Evolutionary conservation across 148 eudicot species (phyloP), one percentile per base, ranked within the genome.

Genomic region (Persicaria tinctoria): DNA sequence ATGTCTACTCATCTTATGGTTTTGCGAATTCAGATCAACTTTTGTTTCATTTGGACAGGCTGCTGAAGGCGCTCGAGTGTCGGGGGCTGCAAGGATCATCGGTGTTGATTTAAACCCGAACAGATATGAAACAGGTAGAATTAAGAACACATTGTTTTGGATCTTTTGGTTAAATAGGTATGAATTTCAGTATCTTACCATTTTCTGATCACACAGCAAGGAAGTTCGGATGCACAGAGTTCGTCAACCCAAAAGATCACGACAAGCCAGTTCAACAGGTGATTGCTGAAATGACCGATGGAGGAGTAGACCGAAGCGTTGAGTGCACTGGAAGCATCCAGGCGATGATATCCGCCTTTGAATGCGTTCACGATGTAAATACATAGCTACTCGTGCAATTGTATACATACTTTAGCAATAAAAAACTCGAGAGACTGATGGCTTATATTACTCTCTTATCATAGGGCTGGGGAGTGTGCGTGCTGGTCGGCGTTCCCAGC

Each of bases 301-400:
- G 91, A 14, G 91, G 91, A 54, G 91, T 81, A 12, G 91, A 86
- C 76, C 56, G 89, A n/a, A 81, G 86, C 45, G 73, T 88, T 2
- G 91, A 88, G 56, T 88, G 89, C 60, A 88, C 89, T 50, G 91
- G 91, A 47, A 84, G 81, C 47, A 13, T 86, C 46, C 79, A 84
- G 9, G 91, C 91, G 14, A 88, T 88, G 91, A 86, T 88, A 38
- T 84, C 87, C 10, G 89, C 89, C 47, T 86, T 88, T 5, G 89
- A 86, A 79, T 86, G 87, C 51, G 89, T 86, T n/a, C 89, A 86
- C 66, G 91, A 86, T 73, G 88, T 85, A 78, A 66, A 59, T 8
- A 20, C 23, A 59, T 2, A 59, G 8, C 66, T 10, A 88, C 71
- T 75, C 14, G 8, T 13, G 41, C 38, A 59, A 59, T 38, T 13